phyloP scores from a whole-genome alignment of 2,329 filamentous ascomycete species.

The Cadophora malorum region DNA sequence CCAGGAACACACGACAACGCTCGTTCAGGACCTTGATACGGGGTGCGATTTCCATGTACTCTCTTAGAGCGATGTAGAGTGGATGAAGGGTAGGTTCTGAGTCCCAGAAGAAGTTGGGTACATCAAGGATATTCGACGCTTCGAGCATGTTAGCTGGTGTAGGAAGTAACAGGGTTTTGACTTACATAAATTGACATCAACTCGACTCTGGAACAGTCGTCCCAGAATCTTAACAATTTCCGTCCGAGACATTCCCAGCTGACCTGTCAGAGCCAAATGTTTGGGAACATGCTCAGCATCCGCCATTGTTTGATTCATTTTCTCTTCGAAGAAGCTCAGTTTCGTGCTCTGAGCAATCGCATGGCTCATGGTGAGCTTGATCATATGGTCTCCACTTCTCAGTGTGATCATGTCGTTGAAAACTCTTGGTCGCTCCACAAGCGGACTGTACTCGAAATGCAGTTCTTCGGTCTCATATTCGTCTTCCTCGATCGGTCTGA shows the following conservation, averaged over 20 bases:
- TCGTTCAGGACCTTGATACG: slow-evolving; percentile 97
- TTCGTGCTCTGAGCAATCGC: slow-evolving; percentile 98
- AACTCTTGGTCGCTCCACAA: slow-evolving; percentile 85
- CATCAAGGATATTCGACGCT: slow-evolving; percentile 96
- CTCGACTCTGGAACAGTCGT: slow-evolving; percentile 87
- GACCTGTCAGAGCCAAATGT: slow-evolving; percentile 84
- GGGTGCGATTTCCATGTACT: slow-evolving; percentile 96
- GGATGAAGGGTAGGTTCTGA: slow-evolving; percentile 94
- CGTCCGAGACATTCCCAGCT: slow-evolving; percentile 87
- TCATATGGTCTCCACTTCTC: slow-evolving; percentile 95
- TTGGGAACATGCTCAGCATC: slow-evolving; percentile 93
- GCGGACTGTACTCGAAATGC: slow-evolving; percentile 93
- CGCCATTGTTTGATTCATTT: slow-evolving; percentile 92
- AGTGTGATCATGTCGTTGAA: slow-evolving; percentile 99
- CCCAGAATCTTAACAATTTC: slow-evolving; percentile 95
- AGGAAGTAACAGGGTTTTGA: slow-evolving; percentile 32
- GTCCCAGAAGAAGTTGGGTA: slow-evolving; percentile 98
- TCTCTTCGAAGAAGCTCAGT: slow-evolving; percentile 92
- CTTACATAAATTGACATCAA: slow-evolving; percentile 97
- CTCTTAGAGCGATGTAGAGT: slow-evolving; percentile 90
- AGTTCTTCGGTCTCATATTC: slow-evolving; percentile 99
- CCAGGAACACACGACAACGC: slow-evolving; percentile 93
- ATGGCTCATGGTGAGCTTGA: slow-evolving; percentile 96
- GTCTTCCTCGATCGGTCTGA: slow-evolving; percentile 80
- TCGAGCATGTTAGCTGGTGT: slow-evolving; percentile 34